Base-by-base conservation (phyloP, 1,284 basidiomycete species). In the Moesziomyces parantarcticus region DNA sequence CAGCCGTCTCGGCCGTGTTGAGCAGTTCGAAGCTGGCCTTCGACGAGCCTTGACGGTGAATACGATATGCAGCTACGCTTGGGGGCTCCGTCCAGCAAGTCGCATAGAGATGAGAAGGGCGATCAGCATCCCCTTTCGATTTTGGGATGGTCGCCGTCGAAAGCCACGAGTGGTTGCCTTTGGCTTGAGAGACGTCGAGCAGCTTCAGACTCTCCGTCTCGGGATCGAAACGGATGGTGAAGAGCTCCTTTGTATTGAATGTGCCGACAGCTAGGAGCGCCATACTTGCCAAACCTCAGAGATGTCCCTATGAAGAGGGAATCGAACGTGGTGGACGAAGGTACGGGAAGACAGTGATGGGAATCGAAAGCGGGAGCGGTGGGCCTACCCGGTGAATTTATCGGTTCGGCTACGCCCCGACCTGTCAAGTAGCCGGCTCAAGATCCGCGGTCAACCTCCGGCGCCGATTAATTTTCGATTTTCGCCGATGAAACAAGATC, bases 111-210 rank as follows among this genome's bases (percentile, higher is more conserved):
- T 69, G 65, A 1, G 70, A 66, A 1, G 62, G 62, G 3, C 18
- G 7, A 5, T 39, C 40, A 7, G 20, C 20, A 16, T 22, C 26
- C 2, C 7, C 22, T 5, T 43, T 13, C 0, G 41, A 16, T 13
- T 53, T 48, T 0, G 56, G 52, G 16, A 73, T 54, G 6, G 53
- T 58, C 4, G 70, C 68, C 3, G 67, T 65, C 3, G 75, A 73
- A 6, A 76, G 62, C 75, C 75, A 76, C 5, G 75, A 76, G 32
- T 76, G 75, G 43, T 74, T 74, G 25, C 75, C 75, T 40, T 61
- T 60, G 7, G 70, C 75, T 32, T 56, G 26, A 3, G 63, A 74
- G 20, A 67, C 57, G 25, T 58, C 32, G 44, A 69, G 45, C 32
- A 76, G 47, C 29, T 62, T 43, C 8, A 76, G 59, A 11, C 41